Evolutionary conservation across 192 early-diverging fungal species (phyloP).

Genomic region (Gaertneriomyces sp.): DNA sequence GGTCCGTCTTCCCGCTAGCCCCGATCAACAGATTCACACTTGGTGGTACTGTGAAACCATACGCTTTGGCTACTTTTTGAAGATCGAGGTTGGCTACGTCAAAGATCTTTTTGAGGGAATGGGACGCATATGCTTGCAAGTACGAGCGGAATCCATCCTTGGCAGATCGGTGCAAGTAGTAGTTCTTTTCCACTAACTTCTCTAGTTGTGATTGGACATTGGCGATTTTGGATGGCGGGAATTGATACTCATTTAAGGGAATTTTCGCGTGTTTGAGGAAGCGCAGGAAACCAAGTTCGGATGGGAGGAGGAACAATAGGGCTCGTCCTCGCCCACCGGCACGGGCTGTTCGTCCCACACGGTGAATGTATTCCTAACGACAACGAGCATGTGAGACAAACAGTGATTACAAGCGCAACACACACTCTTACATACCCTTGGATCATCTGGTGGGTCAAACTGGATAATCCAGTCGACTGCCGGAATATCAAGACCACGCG

Average conservation of each 20-base stretch:
- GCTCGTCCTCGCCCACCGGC: slow-evolving; percentile 85
- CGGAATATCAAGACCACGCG: slow-evolving; percentile 95
- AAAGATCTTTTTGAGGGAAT: slow-evolving; percentile 94
- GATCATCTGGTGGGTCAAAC: slow-evolving; percentile 99
- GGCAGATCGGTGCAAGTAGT: slow-evolving; percentile 93
- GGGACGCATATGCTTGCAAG: slow-evolving; percentile 91
- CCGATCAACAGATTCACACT: slow-evolving; percentile 76
- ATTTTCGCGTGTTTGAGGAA: slow-evolving; percentile 98
- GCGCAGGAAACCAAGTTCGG: slow-evolving; percentile 90
- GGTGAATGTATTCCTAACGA: slow-evolving; percentile 42
- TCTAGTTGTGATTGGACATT: slow-evolving; percentile 98
- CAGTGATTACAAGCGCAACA: slow-evolving; percentile 18
- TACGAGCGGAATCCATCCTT: slow-evolving; percentile 96
- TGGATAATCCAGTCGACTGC: slow-evolving; percentile 99
- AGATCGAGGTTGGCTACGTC: slow-evolving; percentile 88
- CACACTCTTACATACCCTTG: slow-evolving; percentile 52
- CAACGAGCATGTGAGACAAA: too few species aligned
- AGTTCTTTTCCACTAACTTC: slow-evolving; percentile 94
- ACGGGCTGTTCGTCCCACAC: slow-evolving; percentile 86
- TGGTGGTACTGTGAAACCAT: slow-evolving; percentile 94
- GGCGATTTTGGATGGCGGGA: slow-evolving; percentile 89
- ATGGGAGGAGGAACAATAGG: slow-evolving; percentile 90
- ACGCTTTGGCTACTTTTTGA: slow-evolving; percentile 86
- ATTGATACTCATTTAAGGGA: slow-evolving; percentile 98
- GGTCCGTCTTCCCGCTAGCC: slow-evolving; percentile 46